Evolutionary conservation across 2,329 filamentous ascomycete genomes (phyloP).

Genomic region (Phyllachora maydis): DNA sequence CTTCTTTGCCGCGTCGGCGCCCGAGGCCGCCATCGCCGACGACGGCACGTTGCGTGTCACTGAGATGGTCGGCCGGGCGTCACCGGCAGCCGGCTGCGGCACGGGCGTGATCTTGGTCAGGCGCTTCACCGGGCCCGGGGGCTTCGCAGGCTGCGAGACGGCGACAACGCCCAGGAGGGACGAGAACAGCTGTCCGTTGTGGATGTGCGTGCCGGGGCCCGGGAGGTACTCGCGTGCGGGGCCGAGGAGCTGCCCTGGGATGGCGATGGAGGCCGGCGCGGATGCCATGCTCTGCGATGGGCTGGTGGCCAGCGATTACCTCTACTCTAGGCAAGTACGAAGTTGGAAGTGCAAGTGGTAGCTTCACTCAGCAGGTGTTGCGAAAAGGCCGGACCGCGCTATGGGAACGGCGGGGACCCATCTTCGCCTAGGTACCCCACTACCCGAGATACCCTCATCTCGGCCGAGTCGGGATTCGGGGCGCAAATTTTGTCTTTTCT

Average conservation of each 20-base stretch:
- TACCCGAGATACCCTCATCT: too few species aligned
- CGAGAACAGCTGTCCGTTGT: slow-evolving; percentile 54
- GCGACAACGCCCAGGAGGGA: slow-evolving; percentile 60
- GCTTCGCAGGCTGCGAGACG: slow-evolving; percentile 24
- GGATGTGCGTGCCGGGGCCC: slow-evolving; percentile 69
- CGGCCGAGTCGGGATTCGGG: too few species aligned
- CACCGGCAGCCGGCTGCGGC: slow-evolving; percentile 15
- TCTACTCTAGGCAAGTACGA: too few species aligned
- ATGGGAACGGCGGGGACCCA: too few species aligned
- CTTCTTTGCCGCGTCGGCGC: too few species aligned
- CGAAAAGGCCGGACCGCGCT: too few species aligned
- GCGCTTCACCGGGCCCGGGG: slow-evolving; percentile 32
- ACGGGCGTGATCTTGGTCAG: slow-evolving; percentile 35
- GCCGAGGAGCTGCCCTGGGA: slow-evolving; percentile 70
- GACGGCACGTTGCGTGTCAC: slow-evolving; percentile 22
- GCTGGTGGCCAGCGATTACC: too few species aligned
- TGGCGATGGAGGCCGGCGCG: slow-evolving; percentile 31
- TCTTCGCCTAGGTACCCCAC: too few species aligned
- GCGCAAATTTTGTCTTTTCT: too few species aligned
- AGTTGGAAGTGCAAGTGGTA: too few species aligned
- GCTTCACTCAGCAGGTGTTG: too few species aligned
- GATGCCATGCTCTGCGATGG: too few species aligned
- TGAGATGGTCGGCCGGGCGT: slow-evolving; percentile 30
- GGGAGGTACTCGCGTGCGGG: slow-evolving; percentile 43
- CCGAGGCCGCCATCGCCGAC: slow-evolving; percentile 7